Evolutionary conservation across 139 green algal genomes (phyloP).

Genomic region (Desmodesmus armatus): DNA sequence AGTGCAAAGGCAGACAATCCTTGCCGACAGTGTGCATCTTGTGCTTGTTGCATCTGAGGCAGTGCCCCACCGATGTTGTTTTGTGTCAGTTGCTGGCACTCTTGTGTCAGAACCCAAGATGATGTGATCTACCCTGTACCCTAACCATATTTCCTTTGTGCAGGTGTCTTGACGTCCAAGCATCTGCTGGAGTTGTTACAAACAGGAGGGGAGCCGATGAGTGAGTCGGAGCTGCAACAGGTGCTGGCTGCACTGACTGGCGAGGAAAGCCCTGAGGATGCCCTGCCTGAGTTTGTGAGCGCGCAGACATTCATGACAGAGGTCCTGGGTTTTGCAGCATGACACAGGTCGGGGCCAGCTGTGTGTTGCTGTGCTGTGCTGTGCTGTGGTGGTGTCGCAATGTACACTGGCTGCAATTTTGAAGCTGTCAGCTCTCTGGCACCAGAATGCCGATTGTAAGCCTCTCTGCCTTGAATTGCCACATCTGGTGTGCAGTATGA

Average conservation of each 20-base stretch:
- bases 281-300: constrained; percentile 56
- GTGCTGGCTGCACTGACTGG: constrained; percentile 63
- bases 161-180: constrained; percentile 54
- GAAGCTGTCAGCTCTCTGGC: too few relatives aligned
- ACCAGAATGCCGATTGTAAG: too few relatives aligned
- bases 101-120: neutral
- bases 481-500: too few relatives aligned
- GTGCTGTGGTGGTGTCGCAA: too few relatives aligned
- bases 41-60: neutral
- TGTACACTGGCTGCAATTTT: too few relatives aligned
- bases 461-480: too few relatives aligned
- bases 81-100: neutral
- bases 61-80: neutral
- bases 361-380: neutral
- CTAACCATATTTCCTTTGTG: neutral
- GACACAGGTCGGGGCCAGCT: too few relatives aligned
- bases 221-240: constrained; percentile 56
- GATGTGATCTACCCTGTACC: neutral
- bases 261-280: constrained; percentile 29
- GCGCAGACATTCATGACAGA: constrained; percentile 61
- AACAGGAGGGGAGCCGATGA: constrained; percentile 64
- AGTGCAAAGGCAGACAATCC: neutral
- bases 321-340: constrained; percentile 69
- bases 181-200: constrained; percentile 62
- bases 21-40: neutral